A percentile compares a stretch with the other conserved stretches of the same genome.
These are phyloP conservation scores for Teratosphaeria zuluensis DNA, from an alignment of 2,329 filamentous ascomycete species.

Conservation along the genomic window DNA sequence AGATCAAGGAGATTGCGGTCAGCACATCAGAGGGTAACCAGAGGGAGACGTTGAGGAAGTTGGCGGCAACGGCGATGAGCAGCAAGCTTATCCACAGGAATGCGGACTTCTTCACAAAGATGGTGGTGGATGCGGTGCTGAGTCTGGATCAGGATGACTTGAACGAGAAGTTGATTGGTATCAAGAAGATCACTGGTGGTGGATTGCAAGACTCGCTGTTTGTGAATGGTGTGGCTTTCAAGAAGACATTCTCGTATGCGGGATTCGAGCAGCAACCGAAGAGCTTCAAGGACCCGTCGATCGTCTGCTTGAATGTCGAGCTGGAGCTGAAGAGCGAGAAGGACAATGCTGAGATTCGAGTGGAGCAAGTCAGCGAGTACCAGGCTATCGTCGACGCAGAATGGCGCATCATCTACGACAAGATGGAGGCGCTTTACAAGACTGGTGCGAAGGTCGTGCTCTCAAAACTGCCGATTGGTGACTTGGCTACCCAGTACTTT, in stretches of 20 bases:
- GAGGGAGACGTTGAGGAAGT: constrained; percentile 77
- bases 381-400: constrained; percentile 98
- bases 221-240: constrained; percentile 96
- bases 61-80: constrained; percentile 95
- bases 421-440: constrained; percentile 88
- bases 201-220: constrained; percentile 93
- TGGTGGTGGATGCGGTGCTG: constrained; percentile 95
- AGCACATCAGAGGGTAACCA: constrained; percentile 72
- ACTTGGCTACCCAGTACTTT: constrained; percentile 90
- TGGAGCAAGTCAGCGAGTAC: constrained; percentile 98
- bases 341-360: constrained; percentile 95
- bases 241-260: constrained; percentile 98
- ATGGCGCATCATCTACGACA: constrained; percentile 99
- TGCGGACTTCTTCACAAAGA: constrained; percentile 94
- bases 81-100: constrained; percentile 99
- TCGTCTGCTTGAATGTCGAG: constrained; percentile 95
- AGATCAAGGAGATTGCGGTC: constrained; percentile 95
- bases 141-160: constrained; percentile 93
- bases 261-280: constrained; percentile 99
- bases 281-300: constrained; percentile 85
- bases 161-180: constrained; percentile 93
- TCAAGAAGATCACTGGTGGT: constrained; percentile 97
- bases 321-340: constrained; percentile 98
- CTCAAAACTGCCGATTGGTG: constrained; percentile 93
- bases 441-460: constrained; percentile 96